phyloP scores from a whole-genome alignment of 768 basidiomycete genomes.

The Hydnomerulius pinastri region DNA sequence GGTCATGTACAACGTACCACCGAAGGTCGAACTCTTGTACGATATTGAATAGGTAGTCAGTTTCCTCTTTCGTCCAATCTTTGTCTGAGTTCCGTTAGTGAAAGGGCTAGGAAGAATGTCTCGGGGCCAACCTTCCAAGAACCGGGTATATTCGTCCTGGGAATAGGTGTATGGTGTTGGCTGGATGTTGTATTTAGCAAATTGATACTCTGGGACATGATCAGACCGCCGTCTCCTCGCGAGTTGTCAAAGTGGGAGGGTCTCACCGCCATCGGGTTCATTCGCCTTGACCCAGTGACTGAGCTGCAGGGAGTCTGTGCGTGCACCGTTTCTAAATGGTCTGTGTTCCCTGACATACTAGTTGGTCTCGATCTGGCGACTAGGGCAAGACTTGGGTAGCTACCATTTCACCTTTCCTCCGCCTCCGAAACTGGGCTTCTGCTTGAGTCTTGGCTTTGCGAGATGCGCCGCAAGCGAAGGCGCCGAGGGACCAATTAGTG shows the following conservation, averaged over 20 bases:
- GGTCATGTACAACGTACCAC: constrained; percentile 89
- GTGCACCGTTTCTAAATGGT: constrained; percentile 70
- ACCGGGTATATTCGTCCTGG: constrained; percentile 83
- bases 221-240: neutral
- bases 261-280: constrained; percentile 57
- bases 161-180: constrained; percentile 70
- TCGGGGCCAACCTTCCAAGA: constrained; percentile 62
- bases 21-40: constrained; percentile 82
- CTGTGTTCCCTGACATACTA: constrained; percentile 66
- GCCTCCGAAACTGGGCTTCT: constrained; percentile 75
- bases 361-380: neutral
- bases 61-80: constrained; percentile 93
- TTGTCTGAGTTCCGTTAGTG: constrained; percentile 46
- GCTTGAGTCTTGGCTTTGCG: constrained; percentile 82
- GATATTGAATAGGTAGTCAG: constrained; percentile 85
- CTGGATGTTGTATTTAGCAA: constrained; percentile 80
- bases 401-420: constrained; percentile 74
- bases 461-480: constrained; percentile 82
- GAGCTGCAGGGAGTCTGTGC: constrained; percentile 67
- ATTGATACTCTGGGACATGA: constrained; percentile 62
- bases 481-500: constrained; percentile 91
- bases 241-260: neutral
- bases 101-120: neutral
- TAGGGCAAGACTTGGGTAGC: constrained; percentile 8
- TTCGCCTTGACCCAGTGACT: constrained; percentile 81